Percentiles rank a stretch among this genome's conserved stretches.
These are phyloP conservation scores for Suillus subalutaceus DNA, from an alignment of 768 basidiomycete species.

Conservation along the genomic window DNA sequence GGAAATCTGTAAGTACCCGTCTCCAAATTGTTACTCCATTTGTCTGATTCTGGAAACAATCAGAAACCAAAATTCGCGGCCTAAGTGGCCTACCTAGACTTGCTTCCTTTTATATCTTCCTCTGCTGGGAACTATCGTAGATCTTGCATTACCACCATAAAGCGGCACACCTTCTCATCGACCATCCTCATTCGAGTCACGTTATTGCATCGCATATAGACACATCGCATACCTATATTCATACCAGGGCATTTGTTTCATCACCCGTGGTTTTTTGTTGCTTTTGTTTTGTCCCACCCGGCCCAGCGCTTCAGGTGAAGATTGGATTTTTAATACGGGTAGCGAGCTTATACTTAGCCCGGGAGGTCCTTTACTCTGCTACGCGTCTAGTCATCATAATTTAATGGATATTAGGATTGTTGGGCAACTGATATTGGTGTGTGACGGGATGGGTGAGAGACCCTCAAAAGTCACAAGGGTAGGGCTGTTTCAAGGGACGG, in stretches of 20 bases:
- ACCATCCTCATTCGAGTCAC: slow-evolving; percentile 22
- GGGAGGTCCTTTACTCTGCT: slow-evolving; percentile 13
- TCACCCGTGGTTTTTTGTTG: slow-evolving; percentile 17
- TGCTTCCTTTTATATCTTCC: slow-evolving; percentile 12
- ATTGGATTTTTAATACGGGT: slow-evolving; percentile 15
- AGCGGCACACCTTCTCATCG: slow-evolving; percentile 19
- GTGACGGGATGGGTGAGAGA: background rate
- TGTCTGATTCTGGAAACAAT: slow-evolving; percentile 4
- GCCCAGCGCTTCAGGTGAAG: slow-evolving; percentile 24
- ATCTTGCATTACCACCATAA: slow-evolving; percentile 20
- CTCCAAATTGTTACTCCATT: slow-evolving; percentile 1
- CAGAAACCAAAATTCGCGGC: slow-evolving; percentile 42
- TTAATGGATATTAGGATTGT: slow-evolving; percentile 43
- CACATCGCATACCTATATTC: slow-evolving; percentile 38
- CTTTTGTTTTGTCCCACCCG: slow-evolving; percentile 9
- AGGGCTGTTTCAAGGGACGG: background rate
- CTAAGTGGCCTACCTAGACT: slow-evolving; percentile 19
- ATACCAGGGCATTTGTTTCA: slow-evolving; percentile 35
- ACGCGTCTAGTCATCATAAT: slow-evolving; percentile 24
- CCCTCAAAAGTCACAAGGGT: background rate
- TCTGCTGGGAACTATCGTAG: slow-evolving; percentile 26
- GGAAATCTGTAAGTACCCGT: slow-evolving; percentile 45
- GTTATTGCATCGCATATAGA: slow-evolving; percentile 34
- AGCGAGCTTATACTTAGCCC: slow-evolving; percentile 23
- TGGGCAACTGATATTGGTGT: slow-evolving; percentile 8